phyloP scores from a whole-genome alignment of 1,284 basidiomycete species.

The Pseudozyma thailandica region DNA sequence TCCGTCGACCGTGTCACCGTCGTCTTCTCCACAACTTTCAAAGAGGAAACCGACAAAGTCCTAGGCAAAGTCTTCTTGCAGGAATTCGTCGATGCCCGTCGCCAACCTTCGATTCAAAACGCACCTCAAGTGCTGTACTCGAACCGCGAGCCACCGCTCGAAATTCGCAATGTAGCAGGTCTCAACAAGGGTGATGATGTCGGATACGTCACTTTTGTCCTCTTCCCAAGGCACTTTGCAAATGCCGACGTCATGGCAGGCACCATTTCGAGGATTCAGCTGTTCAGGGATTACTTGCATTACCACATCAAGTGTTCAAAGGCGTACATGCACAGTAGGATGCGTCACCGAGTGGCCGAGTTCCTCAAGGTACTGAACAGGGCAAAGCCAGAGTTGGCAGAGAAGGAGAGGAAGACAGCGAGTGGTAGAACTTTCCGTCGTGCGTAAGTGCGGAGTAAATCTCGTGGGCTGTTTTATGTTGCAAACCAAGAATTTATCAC shows the following conservation, averaged over 20 bases:
- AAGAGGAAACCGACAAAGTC: constrained; percentile 96
- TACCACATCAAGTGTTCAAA: constrained; percentile 99
- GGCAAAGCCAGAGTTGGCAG: constrained; percentile 90
- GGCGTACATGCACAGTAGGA: constrained; percentile 98
- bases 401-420: constrained; percentile 89
- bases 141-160: constrained; percentile 92
- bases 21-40: constrained; percentile 95
- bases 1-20: constrained; percentile 95
- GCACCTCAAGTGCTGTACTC: constrained; percentile 99
- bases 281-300: constrained; percentile 98
- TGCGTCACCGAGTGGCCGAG: constrained; percentile 92
- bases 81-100: constrained; percentile 98
- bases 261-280: constrained; percentile 94
- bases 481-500: too few relatives aligned
- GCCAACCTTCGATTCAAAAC: constrained; percentile 91
- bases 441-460: constrained; percentile 17
- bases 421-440: constrained; percentile 69
- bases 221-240: constrained; percentile 94
- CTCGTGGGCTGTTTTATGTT: too few relatives aligned
- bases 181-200: constrained; percentile 87
- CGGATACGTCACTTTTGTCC: constrained; percentile 98
- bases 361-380: constrained; percentile 98
- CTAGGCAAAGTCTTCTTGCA: constrained; percentile 98
- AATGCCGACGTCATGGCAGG: constrained; percentile 78
- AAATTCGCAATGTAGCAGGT: constrained; percentile 87